Evolutionary conservation across 2,329 filamentous ascomycete species (phyloP).

Genomic region (Talaromyces sp.): DNA sequence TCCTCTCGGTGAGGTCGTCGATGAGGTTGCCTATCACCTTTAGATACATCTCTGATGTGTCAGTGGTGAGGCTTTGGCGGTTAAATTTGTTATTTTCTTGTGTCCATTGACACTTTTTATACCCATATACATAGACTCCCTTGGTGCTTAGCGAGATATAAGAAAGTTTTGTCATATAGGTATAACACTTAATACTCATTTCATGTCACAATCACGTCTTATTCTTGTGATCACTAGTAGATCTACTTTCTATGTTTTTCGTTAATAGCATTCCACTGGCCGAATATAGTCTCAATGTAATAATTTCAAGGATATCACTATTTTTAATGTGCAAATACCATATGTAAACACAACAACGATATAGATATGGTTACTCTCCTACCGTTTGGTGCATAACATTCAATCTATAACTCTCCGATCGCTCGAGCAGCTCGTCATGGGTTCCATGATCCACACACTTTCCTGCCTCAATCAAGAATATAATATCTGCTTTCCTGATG

Average conservation of each 20-base stretch:
- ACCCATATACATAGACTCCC: conserved; percentile 6
- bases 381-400: conserved; percentile 51
- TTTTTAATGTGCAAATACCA: no score
- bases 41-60: neutral
- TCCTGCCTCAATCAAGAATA: conserved; percentile 59
- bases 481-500: conserved; percentile 67
- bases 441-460: conserved; percentile 48
- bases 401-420: conserved; percentile 49
- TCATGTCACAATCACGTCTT: neutral
- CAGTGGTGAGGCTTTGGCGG: neutral
- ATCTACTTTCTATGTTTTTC: no score
- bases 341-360: no score
- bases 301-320: no score
- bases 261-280: no score
- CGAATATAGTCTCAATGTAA: no score
- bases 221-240: no score
- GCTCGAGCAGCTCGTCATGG: conserved; percentile 48
- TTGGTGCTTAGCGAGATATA: neutral
- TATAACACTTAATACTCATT: neutral
- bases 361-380: conserved; percentile 23
- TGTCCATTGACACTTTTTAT: neutral
- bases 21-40: conserved; percentile 20
- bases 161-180: neutral
- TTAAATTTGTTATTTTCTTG: neutral
- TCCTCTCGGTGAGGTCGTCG: conserved; percentile 29